Conservation (phyloP, 2,329 filamentous ascomycete species). For the Orbilia ellipsospora region DNA sequence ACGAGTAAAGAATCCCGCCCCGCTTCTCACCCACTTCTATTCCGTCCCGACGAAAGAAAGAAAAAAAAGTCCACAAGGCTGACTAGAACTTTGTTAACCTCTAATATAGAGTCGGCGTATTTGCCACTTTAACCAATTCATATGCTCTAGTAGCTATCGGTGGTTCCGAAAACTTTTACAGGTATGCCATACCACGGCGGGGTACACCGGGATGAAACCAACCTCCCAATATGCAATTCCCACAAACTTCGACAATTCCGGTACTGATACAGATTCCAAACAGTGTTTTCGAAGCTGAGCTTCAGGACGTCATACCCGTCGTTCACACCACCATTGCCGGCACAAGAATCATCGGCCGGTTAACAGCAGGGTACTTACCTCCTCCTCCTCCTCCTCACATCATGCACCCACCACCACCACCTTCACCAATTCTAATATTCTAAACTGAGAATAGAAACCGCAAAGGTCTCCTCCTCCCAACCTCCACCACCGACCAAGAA, state of each 20-base stretch:
- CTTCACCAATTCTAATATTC: slow-evolving; percentile 5
- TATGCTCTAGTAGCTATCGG: slow-evolving; percentile 95
- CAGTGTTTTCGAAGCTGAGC: slow-evolving; percentile 95
- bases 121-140: slow-evolving; percentile 94
- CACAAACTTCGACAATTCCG: background rate
- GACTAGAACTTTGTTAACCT: background rate
- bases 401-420: background rate
- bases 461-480: slow-evolving; percentile 95
- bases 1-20: slow-evolving; percentile 73
- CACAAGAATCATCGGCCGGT: slow-evolving; percentile 91
- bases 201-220: slow-evolving; percentile 23
- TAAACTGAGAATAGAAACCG: slow-evolving; percentile 74
- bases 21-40: slow-evolving; percentile 6
- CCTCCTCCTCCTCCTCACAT: too few relatives aligned
- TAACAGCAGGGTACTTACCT: slow-evolving; percentile 85
- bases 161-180: slow-evolving; percentile 99
- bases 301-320: slow-evolving; percentile 97
- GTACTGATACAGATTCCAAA: slow-evolving; percentile 38
- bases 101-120: slow-evolving; percentile 87
- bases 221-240: slow-evolving; percentile 8
- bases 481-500: slow-evolving; percentile 96
- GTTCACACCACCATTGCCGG: slow-evolving; percentile 96
- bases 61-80: slow-evolving; percentile 55
- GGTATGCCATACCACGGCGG: slow-evolving; percentile 64
- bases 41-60: slow-evolving; percentile 6